These are phyloP conservation scores for Fusarium heterosporum DNA, from an alignment of 2,329 filamentous ascomycete species.

Conservation along the genomic window DNA sequence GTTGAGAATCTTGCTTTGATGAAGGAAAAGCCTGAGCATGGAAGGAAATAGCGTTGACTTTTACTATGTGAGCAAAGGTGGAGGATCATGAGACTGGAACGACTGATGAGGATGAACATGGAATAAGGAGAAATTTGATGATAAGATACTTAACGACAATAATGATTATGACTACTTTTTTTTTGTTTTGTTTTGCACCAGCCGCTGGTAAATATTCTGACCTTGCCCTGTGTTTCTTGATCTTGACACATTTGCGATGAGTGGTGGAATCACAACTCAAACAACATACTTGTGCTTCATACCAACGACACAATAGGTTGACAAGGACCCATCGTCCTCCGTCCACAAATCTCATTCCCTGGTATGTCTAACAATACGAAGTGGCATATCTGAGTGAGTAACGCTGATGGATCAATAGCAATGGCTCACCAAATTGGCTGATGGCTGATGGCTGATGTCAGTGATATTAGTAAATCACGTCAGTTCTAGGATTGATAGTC, in stretches of 20 bases:
- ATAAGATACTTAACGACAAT: conserved; percentile 45
- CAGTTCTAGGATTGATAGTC: not conserved
- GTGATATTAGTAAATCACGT: not conserved
- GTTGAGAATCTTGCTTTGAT: conserved; percentile 8
- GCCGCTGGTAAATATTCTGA: conserved; percentile 5
- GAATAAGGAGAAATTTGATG: conserved; percentile 38
- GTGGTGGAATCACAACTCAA: conserved; percentile 6
- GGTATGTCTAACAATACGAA: not conserved
- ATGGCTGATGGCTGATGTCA: not conserved
- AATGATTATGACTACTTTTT: conserved; percentile 45
- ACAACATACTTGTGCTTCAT: not conserved
- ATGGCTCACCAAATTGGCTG: not conserved
- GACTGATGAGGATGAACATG: conserved; percentile 36
- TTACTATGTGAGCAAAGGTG: conserved; percentile 28
- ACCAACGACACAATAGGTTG: not conserved
- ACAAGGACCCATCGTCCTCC: not conserved
- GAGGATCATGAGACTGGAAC: conserved; percentile 30
- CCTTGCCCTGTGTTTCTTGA: not conserved
- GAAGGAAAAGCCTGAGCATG: conserved; percentile 37
- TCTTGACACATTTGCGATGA: not conserved
- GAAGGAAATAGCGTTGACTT: conserved; percentile 40
- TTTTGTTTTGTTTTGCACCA: not conserved
- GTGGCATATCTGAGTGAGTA: not conserved
- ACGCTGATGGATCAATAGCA: not conserved
- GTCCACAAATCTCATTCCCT: not conserved